A percentile compares a stretch with the other conserved stretches of the same genome.
These are phyloP conservation scores for Annona squamosa DNA, from an alignment of 164 flowering plant species.

Conservation along the genomic window DNA sequence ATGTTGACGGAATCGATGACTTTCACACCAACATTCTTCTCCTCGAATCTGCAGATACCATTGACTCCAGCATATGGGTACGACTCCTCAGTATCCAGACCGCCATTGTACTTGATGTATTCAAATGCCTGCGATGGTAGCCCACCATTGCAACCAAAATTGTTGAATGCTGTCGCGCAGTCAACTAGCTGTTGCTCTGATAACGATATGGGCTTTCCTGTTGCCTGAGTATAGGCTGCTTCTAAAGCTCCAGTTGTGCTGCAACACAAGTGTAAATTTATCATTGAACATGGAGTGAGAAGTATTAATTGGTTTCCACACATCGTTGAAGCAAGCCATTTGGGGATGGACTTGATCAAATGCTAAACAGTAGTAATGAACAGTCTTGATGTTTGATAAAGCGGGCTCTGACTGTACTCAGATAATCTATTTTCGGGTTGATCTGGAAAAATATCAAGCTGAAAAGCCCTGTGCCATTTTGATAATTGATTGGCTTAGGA, in stretches of 20 bases:
- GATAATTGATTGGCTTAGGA: background rate
- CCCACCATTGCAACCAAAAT: conserved; percentile 93
- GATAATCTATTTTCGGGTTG: no score
- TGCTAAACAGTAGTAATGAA: no score
- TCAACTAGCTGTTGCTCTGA: conserved; percentile 99
- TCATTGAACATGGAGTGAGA: background rate
- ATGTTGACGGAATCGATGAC: conserved; percentile 82
- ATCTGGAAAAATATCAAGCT: no score
- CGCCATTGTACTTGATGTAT: conserved; percentile 90
- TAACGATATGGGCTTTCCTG: conserved; percentile 65
- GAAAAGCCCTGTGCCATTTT: background rate
- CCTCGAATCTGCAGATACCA: conserved; percentile 65
- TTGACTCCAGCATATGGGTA: conserved; percentile 84
- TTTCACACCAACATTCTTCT: conserved; percentile 60
- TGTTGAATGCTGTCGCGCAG: conserved; percentile 81
- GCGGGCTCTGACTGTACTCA: no score
- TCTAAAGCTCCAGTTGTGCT: conserved; percentile 97
- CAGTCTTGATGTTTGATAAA: no score
- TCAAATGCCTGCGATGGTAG: conserved; percentile 97
- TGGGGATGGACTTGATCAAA: background rate
- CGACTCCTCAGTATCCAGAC: conserved; percentile 86
- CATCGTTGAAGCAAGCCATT: background rate
- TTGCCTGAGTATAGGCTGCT: conserved; percentile 91
- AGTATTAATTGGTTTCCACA: background rate
- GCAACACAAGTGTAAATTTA: conserved; percentile 15